Evolutionary conservation across 345 rosid species (phyloP), one percentile per base, ranked within the genome.

Genomic region (Balakata baccata): DNA sequence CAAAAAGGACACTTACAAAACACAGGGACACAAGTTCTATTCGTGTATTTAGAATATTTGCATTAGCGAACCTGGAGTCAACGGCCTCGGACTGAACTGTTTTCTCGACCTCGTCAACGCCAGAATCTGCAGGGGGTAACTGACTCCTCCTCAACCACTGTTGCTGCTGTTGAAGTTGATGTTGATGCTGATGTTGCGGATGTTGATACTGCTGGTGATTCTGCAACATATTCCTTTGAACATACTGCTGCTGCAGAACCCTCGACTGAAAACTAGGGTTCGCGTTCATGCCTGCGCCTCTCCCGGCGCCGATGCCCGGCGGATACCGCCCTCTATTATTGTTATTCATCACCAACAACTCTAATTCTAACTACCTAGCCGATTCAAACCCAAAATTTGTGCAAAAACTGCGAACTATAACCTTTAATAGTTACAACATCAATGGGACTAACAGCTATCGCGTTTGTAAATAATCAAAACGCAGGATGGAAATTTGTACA

Each of bases 71-170:
- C 99, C 94, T 89, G 13, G 98, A 79, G 80, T 93, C 93, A 63
- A 75, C 80, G 41, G 97, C 89, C 86, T 90, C 99, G 0, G 97
- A 74, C 79, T 90, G 97, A 64, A 90, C 85, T 29, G 90, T 87
- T 87, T 86, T 89, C 84, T 96, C 93, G 51, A 90, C 91, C 84
- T 90, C 98, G 52, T 82, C 93, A 20, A 71, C 64, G 22, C 29
- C 51, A 25, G 84, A 72, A 71, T 81, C 84, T 1, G 66, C 58
- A 68, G 64, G 75, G 68, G 68, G 82, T 72, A 88, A 66, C 84
- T 85, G 88, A 73, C 70, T 69, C 72, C 92, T 85, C 77, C 96
- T 85, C 64, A 87, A 74, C 97, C 93, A 89, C 78, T 89, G 94
- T 66, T 88, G 92, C 9, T 86, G 87, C 16, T 29, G 34, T 29